Percentiles rank a stretch among this genome's conserved stretches.
phyloP scores from a whole-genome alignment of 2,329 filamentous ascomycete species.

The Trichoderma koningiopsis region DNA sequence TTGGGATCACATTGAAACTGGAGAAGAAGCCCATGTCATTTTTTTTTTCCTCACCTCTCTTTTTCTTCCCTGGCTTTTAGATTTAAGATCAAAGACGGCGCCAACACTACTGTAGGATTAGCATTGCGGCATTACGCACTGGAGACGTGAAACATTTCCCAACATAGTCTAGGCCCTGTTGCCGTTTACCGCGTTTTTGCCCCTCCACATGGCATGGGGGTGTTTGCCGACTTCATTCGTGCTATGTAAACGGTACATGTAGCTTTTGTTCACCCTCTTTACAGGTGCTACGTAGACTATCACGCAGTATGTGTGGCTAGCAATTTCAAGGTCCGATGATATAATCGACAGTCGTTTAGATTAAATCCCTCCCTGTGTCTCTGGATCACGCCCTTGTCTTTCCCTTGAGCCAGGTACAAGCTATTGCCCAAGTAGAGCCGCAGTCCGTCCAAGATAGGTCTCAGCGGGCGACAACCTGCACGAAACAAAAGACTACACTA shows the following conservation, averaged over 20 bases:
- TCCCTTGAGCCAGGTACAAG: neutral
- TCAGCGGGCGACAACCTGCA: neutral
- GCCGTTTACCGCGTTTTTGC: slow-evolving; percentile 5
- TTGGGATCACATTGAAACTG: neutral
- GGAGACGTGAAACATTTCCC: neutral
- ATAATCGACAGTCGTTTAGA: neutral
- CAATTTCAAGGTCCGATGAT: neutral
- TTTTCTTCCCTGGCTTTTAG: neutral
- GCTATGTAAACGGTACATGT: too few relatives aligned
- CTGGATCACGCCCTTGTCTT: neutral
- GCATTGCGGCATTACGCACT: neutral
- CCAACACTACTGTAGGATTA: slow-evolving; percentile 4
- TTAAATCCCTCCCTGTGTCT: too few relatives aligned
- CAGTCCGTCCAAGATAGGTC: neutral
- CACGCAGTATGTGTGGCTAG: neutral
- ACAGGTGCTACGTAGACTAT: neutral
- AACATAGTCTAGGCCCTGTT: neutral
- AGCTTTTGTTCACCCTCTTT: neutral
- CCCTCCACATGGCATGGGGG: neutral
- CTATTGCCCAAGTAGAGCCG: neutral
- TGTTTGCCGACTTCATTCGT: neutral
- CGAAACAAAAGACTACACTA: neutral
- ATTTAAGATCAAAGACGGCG: slow-evolving; percentile 16
- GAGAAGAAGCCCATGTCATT: neutral
- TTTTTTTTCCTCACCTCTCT: neutral